Base-by-base conservation (phyloP, 495 filamentous ascomycete genomes). In the Trichoderma gamsii region DNA sequence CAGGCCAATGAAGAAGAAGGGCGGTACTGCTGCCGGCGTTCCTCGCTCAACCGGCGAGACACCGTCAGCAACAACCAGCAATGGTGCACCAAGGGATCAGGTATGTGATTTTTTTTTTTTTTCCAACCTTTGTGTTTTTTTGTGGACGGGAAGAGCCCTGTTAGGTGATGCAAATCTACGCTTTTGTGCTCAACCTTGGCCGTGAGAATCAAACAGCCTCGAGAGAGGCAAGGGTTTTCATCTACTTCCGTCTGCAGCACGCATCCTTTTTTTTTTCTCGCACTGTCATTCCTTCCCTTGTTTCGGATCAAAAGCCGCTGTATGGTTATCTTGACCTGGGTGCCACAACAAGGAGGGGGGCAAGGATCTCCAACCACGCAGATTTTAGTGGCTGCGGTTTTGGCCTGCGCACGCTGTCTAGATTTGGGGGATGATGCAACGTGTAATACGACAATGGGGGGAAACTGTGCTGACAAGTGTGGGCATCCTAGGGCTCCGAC, bases 1-100 rank as follows among this genome's bases (percentile, higher is more conserved):
- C 68, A 86, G 84, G 61, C 84, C 84, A 52, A 79, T 85, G 76
- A 86, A 86, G 76, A 85, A 82, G 76, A 85, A 83, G 76, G 79
- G 79, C 56, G 79, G 81, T 15, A 78, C 79, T 67, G 79, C 76
- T 68, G 77, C 80, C 65, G 84, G 84, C 61, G 79, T 85, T 70
- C 80, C 84, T 70, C 81, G 82, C 70, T 73, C 78, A 52, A 80
- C 76, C 71, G 83, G 81, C 69, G 81, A 84, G 71, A 43, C 43
- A 18, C 78, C 80, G 59, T 80, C 75, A 67, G 84, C 81, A 70
- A 82, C 84, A 23, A 70, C 78, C 23, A 76, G 78, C 69, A 80
- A 79, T 71, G 79, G 80, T 66, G 72, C 70, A 63, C 70, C 74
- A 66, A 68, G 72, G 27, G 76, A 76, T 66, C 78, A 83, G 78